A percentile compares a stretch with the other conserved stretches of the same genome.
Conservation (phyloP, 2,329 filamentous ascomycete genomes). For the Shiraia sp. region DNA sequence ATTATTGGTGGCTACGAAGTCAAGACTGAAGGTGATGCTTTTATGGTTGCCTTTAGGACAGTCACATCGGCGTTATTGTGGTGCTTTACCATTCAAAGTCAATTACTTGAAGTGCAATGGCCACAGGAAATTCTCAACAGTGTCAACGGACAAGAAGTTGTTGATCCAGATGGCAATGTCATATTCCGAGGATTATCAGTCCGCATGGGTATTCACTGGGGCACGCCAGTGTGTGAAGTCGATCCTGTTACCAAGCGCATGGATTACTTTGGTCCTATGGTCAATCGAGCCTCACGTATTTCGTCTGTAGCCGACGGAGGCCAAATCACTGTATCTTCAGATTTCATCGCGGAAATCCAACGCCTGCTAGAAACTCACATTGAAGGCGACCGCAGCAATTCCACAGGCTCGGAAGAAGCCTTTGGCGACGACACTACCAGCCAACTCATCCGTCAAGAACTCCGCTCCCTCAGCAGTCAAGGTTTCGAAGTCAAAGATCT, state of each 20-base stretch:
- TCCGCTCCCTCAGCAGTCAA: slow-evolving; percentile 83
- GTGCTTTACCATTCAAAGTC: slow-evolving; percentile 92
- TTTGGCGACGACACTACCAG: slow-evolving; percentile 75
- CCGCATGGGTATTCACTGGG: slow-evolving; percentile 97
- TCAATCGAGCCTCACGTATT: slow-evolving; percentile 94
- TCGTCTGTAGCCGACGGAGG: slow-evolving; percentile 93
- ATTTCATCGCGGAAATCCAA: slow-evolving; percentile 96
- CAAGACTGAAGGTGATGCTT: slow-evolving; percentile 99
- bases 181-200: slow-evolving; percentile 96
- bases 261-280: slow-evolving; percentile 99
- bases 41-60: slow-evolving; percentile 98
- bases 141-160: slow-evolving; percentile 78
- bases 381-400: slow-evolving; percentile 74
- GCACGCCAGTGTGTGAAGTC: slow-evolving; percentile 88
- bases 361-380: slow-evolving; percentile 87
- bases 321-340: slow-evolving; percentile 93
- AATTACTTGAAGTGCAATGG: slow-evolving; percentile 88
- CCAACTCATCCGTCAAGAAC: slow-evolving; percentile 81
- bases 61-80: slow-evolving; percentile 92
- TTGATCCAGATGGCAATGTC: slow-evolving; percentile 80
- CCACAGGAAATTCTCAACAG: slow-evolving; percentile 90
- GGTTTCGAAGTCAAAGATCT: slow-evolving; percentile 97
- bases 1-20: slow-evolving; percentile 97
- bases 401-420: slow-evolving; percentile 71
- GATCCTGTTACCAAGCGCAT: slow-evolving; percentile 97